Conservation (phyloP, 2,329 filamentous ascomycete genomes). For the Phoma sp. region DNA sequence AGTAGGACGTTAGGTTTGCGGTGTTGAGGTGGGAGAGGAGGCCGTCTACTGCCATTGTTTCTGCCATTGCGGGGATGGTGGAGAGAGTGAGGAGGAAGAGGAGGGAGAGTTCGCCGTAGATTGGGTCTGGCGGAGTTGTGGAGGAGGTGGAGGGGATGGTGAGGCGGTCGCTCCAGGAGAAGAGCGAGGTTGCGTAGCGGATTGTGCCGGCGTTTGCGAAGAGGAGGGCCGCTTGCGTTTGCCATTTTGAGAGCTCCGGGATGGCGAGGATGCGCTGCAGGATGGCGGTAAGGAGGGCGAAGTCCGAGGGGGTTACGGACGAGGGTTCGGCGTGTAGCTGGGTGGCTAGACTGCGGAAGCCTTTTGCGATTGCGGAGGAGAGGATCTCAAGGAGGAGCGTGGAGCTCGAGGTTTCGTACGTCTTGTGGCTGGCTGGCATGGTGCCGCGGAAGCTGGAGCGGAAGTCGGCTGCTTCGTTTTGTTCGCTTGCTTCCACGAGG, state of each 20-base stretch:
- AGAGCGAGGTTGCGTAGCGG: slow-evolving; percentile 83
- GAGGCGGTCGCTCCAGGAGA: slow-evolving; percentile 90
- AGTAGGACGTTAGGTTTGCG: slow-evolving; percentile 78
- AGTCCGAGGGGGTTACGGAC: slow-evolving; percentile 75
- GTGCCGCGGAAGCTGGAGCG: slow-evolving; percentile 47
- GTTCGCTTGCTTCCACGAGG: slow-evolving; percentile 45
- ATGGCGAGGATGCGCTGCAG: slow-evolving; percentile 83
- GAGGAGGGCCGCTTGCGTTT: slow-evolving; percentile 52
- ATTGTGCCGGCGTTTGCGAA: slow-evolving; percentile 70
- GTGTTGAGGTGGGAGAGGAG: slow-evolving; percentile 79
- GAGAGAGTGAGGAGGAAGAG: slow-evolving; percentile 89
- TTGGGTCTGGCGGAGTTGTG: slow-evolving; percentile 81
- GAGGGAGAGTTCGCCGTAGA: slow-evolving; percentile 92
- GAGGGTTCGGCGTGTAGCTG: slow-evolving; percentile 78
- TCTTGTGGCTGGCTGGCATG: slow-evolving; percentile 53
- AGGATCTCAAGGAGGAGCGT: slow-evolving; percentile 74
- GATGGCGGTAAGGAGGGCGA: slow-evolving; percentile 85
- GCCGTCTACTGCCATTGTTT: slow-evolving; percentile 87
- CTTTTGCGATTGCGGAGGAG: slow-evolving; percentile 77
- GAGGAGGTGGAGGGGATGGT: slow-evolving; percentile 61
- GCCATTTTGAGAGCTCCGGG: slow-evolving; percentile 73
- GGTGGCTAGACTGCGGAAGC: slow-evolving; percentile 80
- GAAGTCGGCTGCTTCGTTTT: slow-evolving; percentile 29
- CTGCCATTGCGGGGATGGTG: slow-evolving; percentile 78
- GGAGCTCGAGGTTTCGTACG: slow-evolving; percentile 33